These are phyloP conservation scores for Wickerhamomyces rabaulensis DNA, from an alignment of 805 yeast species.

Conservation along the genomic window DNA sequence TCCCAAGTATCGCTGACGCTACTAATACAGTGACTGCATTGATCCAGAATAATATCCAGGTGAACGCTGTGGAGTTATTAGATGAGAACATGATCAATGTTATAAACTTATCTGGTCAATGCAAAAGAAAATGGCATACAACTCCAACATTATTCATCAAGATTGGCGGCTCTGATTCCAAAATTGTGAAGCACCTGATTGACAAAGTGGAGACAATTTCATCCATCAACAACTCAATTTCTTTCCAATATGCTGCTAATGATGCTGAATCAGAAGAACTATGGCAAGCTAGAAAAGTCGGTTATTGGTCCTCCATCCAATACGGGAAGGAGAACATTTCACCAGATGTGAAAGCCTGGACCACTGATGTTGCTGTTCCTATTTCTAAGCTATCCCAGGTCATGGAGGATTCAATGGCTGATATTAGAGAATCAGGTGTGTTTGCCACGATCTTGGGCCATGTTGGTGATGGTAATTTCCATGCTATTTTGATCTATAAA, in stretches of 20 bases:
- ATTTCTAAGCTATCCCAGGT: constrained; percentile 56
- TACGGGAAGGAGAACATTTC: constrained; percentile 46
- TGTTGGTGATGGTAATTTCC: constrained; percentile 80
- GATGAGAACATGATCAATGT: constrained; percentile 69
- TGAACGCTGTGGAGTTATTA: constrained; percentile 70
- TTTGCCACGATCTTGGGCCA: constrained; percentile 64
- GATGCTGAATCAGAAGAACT: constrained; percentile 56
- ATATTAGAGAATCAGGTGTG: constrained; percentile 45
- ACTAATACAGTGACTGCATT: constrained; percentile 60
- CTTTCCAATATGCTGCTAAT: constrained; percentile 52
- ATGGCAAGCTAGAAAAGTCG: constrained; percentile 74
- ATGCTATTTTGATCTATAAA: constrained; percentile 54
- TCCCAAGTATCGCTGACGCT: constrained; percentile 65
- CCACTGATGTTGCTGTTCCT: constrained; percentile 81
- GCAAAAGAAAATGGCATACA: constrained; percentile 48
- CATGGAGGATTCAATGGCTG: constrained; percentile 55
- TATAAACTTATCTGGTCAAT: constrained; percentile 51
- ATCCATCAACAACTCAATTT: constrained; percentile 49
- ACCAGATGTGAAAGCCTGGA: constrained; percentile 50
- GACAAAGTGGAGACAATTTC: constrained; percentile 34
- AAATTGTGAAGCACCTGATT: constrained; percentile 37
- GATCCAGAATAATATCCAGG: constrained; percentile 54
- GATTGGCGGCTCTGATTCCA: constrained; percentile 44
- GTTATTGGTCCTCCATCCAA: constrained; percentile 61
- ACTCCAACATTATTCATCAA: constrained; percentile 61